These are phyloP conservation scores for Tetrapyrgos nigripes DNA, from an alignment of 1,284 basidiomycete genomes.

Conservation along the genomic window DNA sequence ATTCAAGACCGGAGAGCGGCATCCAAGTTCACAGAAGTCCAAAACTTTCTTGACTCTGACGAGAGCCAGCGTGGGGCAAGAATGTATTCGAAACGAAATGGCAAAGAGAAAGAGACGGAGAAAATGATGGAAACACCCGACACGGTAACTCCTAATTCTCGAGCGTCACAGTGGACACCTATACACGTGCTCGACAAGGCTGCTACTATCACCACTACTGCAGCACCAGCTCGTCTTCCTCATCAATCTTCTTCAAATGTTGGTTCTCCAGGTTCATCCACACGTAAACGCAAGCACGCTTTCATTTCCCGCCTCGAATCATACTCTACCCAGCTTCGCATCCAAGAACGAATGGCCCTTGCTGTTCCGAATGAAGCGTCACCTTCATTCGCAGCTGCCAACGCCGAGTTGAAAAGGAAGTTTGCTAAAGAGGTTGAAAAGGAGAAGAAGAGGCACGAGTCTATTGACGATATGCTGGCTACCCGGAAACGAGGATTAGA, in stretches of 20 bases:
- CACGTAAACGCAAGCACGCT: background rate
- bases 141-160: background rate
- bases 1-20: background rate
- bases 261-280: background rate
- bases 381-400: conserved; percentile 4
- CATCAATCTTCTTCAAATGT: too few relatives aligned
- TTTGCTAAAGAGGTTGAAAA: background rate
- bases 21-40: background rate
- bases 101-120: background rate
- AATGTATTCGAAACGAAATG: background rate
- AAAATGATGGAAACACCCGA: background rate
- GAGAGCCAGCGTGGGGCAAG: background rate
- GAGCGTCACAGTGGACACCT: background rate
- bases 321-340: background rate
- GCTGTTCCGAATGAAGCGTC: background rate
- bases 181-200: background rate
- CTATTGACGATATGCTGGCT: background rate
- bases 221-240: background rate
- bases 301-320: conserved; percentile 6
- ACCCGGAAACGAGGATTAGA: background rate
- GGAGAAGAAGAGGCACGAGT: conserved; percentile 3
- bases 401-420: conserved; percentile 1
- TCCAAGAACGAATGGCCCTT: background rate
- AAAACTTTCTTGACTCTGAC: background rate
- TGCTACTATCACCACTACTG: background rate